These are phyloP conservation scores for Penicillium fimorum DNA, from an alignment of 495 filamentous ascomycete species.

Conservation along the genomic window DNA sequence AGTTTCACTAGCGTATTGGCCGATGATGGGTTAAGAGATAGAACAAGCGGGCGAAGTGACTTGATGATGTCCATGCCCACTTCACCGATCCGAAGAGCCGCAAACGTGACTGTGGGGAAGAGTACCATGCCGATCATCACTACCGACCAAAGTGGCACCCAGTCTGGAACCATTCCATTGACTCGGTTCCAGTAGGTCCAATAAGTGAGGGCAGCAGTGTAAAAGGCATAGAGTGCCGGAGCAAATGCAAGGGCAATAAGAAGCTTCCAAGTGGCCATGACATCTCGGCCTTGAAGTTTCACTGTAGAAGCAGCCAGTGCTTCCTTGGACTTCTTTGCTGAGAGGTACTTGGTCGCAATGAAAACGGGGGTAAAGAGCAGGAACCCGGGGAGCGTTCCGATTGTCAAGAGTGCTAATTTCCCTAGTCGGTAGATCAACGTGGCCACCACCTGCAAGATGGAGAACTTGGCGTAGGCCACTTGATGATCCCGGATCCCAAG, in stretches of 20 bases:
- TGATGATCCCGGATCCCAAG: constrained; percentile 92
- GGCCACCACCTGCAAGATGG: constrained; percentile 67
- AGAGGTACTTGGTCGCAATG: constrained; percentile 82
- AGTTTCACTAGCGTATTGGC: constrained; percentile 82
- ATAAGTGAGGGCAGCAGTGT: constrained; percentile 69
- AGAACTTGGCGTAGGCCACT: constrained; percentile 86
- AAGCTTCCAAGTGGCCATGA: constrained; percentile 98
- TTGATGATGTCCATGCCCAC: constrained; percentile 98
- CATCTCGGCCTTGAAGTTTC: constrained; percentile 89
- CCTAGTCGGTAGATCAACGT: constrained; percentile 75
- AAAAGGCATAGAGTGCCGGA: constrained; percentile 79
- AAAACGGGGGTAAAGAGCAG: constrained; percentile 91
- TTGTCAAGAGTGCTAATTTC: constrained; percentile 72
- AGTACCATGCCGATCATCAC: constrained; percentile 68
- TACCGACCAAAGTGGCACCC: constrained; percentile 77
- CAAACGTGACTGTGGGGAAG: constrained; percentile 88
- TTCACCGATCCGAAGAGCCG: constrained; percentile 92
- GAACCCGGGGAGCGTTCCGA: constrained; percentile 83
- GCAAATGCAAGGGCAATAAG: constrained; percentile 88
- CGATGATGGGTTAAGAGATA: constrained; percentile 82
- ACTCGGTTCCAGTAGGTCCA: constrained; percentile 80
- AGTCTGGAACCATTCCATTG: constrained; percentile 73
- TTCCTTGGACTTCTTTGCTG: constrained; percentile 84
- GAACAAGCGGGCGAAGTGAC: constrained; percentile 83
- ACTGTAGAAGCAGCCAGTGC: constrained; percentile 90